These are phyloP conservation scores for Drosera spatulata DNA, from an alignment of 179 eudicot genomes.

Conservation along the genomic window DNA sequence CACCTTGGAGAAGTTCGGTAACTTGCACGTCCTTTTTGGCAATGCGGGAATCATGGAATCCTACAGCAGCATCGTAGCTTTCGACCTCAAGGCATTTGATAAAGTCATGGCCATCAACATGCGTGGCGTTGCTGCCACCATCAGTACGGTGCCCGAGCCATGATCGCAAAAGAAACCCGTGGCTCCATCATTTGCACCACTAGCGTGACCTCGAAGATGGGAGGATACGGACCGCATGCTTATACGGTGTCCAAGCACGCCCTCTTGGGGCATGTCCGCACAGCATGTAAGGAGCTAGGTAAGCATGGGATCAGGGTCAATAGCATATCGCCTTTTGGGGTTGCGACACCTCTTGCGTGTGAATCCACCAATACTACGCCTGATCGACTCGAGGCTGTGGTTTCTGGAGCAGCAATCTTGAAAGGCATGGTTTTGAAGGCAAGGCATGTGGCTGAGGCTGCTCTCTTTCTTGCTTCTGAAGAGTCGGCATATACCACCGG, in stretches of 20 bases:
- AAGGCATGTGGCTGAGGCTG: slow-evolving; percentile 53
- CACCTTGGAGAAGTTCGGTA: slow-evolving; percentile 17
- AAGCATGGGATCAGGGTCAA: slow-evolving; percentile 57
- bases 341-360: slow-evolving; percentile 55
- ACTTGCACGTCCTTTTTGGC: slow-evolving; percentile 37
- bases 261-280: slow-evolving; percentile 39
- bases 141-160: slow-evolving; percentile 51
- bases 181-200: slow-evolving; percentile 66
- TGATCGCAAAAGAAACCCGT: slow-evolving; percentile 24
- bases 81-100: slow-evolving; percentile 38
- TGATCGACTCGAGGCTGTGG: neutral
- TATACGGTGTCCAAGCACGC: slow-evolving; percentile 57
- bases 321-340: slow-evolving; percentile 51
- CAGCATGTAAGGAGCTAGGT: slow-evolving; percentile 51
- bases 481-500: slow-evolving; percentile 58
- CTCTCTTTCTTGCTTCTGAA: slow-evolving; percentile 60
- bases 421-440: slow-evolving; percentile 52
- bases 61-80: slow-evolving; percentile 31
- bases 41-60: slow-evolving; percentile 57
- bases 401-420: slow-evolving; percentile 14
- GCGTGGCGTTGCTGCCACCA: slow-evolving; percentile 38
- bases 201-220: slow-evolving; percentile 38
- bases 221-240: slow-evolving; percentile 41
- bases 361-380: slow-evolving; percentile 23
- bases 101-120: slow-evolving; percentile 41